Evolutionary conservation across 108 stramenopile species (phyloP), one percentile per base, ranked within the genome.

Genomic region (Skeletonema costatum): DNA sequence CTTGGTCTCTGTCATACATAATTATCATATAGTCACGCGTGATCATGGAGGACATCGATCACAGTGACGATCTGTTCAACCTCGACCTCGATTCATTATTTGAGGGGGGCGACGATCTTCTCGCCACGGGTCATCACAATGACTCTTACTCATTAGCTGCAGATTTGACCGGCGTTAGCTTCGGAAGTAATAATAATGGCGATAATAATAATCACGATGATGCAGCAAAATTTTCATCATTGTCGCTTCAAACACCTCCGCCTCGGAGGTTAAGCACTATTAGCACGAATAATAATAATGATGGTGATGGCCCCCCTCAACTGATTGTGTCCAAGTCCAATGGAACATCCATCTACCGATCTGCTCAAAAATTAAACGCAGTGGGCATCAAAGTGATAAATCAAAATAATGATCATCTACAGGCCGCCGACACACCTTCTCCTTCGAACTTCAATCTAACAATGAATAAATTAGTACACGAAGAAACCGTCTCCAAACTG

Each of bases 271-370:
- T 11, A 11, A 19, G 50, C 11, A 41, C 11, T 41, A n/a, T n/a
- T n/a, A 10, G 10, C 10, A 9, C 7, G 1, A 7, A 5, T 5
- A 41, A 12, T 41, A 41, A 41, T 46, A 16, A 46, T n/a, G 44
- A n/a, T 46, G 4, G 11, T n/a, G 44, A n/a, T 46, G 4, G 11
- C 21, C 19, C 53, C 5, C 53, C 38, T 10, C 31, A 41, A 31
- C 44, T 71, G 16, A n/a, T 46, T 1, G 30, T 71, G 1, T 35
- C 60, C 14, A 50, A 41, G 14, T 48, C 60, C 9, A 21, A 10
- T 17, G 41, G 71, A 0, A 71, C 71, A 29, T 11, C 30, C 3
- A 71, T 71, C 60, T 71, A 71, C 41, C 71, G 60, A 29, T 44
- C 25, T 44, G 2, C 44, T 46, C 36, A 17, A 19, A 59, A 59